Evolutionary conservation across 768 basidiomycete species (phyloP), one percentile per base, ranked within the genome.

Genomic region (Boletus subcaerulescens): DNA sequence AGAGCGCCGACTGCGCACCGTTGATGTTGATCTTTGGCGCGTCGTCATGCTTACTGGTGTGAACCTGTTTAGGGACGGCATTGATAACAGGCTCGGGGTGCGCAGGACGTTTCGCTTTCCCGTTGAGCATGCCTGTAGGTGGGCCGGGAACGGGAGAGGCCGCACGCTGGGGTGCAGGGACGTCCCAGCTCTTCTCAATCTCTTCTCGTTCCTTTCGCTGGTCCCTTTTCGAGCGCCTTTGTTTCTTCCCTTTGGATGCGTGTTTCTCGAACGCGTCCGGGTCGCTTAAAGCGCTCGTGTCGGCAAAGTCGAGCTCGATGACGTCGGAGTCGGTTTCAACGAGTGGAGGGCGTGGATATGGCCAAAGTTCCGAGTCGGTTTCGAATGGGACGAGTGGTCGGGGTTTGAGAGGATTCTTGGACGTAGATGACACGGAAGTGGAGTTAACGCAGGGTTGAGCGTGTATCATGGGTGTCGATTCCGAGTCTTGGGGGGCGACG

Each of bases 261-360:
- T 64, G 55, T 71, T 57, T 55, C 70, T 76, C 62, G 61, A 87
- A 88, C 11, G 79, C 78, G 45, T 78, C 79, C 3, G 82, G 81
- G 59, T 90, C 84, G 64, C 86, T 88, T 62, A 91, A 67, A 20
- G 85, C 83, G 53, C 86, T 84, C 41, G 80, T 90, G 52, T 90
- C 89, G 6, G 78, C 77, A 62, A 88, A 91, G 65, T 87, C 86
- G 48, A 91, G 81, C 67, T 90, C 89, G 11, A 90, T 79, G 24
- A 91, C 81, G 51, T 87, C 87, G 5, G 75, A 76, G 38, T 72
- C 72, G 48, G 53, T 64, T 53, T 76, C 76, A 52, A 76, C 71
- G 45, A 75, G 70, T 12, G 76, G 76, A 5, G 72, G 71, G 38
- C 78, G 81, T 0, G 82, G 79, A 62, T 87, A 86, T 5, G 88